Percentiles rank a stretch among this genome's conserved stretches.
Evolutionary conservation across 148 eudicot species (phyloP).

Genomic region (Chenopodium berlandieri): DNA sequence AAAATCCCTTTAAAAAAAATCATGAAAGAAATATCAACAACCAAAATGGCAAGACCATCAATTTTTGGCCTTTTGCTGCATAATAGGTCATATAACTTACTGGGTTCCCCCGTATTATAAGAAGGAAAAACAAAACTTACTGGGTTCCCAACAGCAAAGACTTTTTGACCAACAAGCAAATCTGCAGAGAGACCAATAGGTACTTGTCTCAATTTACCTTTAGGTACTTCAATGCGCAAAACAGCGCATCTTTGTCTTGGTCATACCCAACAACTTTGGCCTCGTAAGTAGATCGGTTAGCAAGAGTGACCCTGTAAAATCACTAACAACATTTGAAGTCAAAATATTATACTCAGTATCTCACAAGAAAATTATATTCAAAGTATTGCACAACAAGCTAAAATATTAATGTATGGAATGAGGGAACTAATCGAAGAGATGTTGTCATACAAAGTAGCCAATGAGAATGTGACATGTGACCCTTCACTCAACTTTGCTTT

Average conservation of each 20-base stretch:
- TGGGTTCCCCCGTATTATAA: too few relatives aligned
- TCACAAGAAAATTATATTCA: neutral
- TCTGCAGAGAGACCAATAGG: conserved; percentile 85
- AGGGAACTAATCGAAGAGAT: neutral
- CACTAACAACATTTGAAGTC: conserved; percentile 29
- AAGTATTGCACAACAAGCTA: neutral
- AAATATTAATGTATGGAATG: neutral
- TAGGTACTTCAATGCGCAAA: conserved; percentile 68
- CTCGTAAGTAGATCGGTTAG: conserved; percentile 81
- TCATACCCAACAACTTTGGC: conserved; percentile 92
- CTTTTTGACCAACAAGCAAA: conserved; percentile 97
- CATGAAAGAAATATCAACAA: neutral
- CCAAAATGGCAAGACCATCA: neutral
- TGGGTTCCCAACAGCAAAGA: conserved; percentile 95
- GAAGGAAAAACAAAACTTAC: conserved; percentile 27
- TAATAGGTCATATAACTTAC: conserved; percentile 26
- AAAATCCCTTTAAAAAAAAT: neutral
- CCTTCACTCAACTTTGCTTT: too few relatives aligned
- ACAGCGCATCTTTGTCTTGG: conserved; percentile 97
- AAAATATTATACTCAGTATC: neutral
- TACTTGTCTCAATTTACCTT: conserved; percentile 77
- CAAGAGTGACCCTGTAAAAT: conserved; percentile 81
- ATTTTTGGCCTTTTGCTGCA: neutral
- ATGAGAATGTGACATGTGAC: too few relatives aligned
- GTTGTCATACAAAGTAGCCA: neutral